phyloP scores from a whole-genome alignment of 2,329 filamentous ascomycete species.

The Nothopassalora personata region DNA sequence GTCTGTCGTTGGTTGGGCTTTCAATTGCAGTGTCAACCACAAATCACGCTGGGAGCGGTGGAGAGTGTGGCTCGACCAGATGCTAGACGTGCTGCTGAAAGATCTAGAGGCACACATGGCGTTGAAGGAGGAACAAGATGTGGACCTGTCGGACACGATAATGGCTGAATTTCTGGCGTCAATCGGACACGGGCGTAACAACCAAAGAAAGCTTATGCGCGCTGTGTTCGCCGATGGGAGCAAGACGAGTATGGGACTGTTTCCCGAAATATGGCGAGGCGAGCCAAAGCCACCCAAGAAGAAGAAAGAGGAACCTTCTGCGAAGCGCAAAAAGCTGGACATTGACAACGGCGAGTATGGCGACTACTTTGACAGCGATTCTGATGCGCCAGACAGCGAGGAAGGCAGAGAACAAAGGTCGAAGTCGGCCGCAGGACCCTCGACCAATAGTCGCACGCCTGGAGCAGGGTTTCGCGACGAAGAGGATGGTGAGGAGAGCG shows the following conservation, averaged over 20 bases:
- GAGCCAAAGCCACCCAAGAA: slow-evolving; percentile 51
- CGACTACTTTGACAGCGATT: slow-evolving; percentile 33
- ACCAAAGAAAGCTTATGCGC: slow-evolving; percentile 53
- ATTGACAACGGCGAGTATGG: slow-evolving; percentile 47
- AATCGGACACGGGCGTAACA: slow-evolving; percentile 35
- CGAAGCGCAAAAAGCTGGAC: slow-evolving; percentile 48
- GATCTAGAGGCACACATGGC: slow-evolving; percentile 58
- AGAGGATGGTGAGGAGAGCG: slow-evolving; percentile 1
- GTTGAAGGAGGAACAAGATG: slow-evolving; percentile 20
- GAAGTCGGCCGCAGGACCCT: slow-evolving; percentile 7
- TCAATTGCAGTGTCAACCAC: slow-evolving; percentile 76
- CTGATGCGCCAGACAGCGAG: slow-evolving; percentile 19
- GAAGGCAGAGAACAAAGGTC: slow-evolving; percentile 11
- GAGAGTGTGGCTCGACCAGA: slow-evolving; percentile 72
- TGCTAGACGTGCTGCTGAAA: slow-evolving; percentile 70
- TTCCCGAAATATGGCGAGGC: slow-evolving; percentile 61
- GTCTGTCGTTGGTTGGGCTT: slow-evolving; percentile 82
- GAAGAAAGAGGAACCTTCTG: slow-evolving; percentile 50
- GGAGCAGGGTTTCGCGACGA: slow-evolving; percentile 2
- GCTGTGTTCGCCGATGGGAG: slow-evolving; percentile 64
- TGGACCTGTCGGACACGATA: slow-evolving; percentile 50
- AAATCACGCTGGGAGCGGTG: slow-evolving; percentile 74
- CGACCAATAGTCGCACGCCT: slow-evolving; percentile 3
- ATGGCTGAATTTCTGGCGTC: slow-evolving; percentile 55
- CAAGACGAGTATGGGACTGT: slow-evolving; percentile 49